These are phyloP conservation scores for Nepenthes alata DNA, from an alignment of 179 eudicot genomes.

Conservation along the genomic window DNA sequence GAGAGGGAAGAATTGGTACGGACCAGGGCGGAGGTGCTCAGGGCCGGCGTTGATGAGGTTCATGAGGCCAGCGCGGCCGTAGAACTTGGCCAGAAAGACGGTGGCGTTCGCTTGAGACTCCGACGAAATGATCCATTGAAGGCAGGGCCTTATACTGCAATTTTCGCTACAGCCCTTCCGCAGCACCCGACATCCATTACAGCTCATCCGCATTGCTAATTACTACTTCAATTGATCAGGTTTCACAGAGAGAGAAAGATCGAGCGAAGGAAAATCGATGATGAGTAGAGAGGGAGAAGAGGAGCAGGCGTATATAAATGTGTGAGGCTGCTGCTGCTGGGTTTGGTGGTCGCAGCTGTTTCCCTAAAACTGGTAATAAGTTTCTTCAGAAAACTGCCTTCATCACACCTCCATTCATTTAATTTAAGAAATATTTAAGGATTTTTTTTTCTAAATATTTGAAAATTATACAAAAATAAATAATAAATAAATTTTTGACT, in stretches of 20 bases:
- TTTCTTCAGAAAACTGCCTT: background rate
- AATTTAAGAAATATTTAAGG: no score
- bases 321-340: background rate
- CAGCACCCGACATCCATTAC: conserved; percentile 72
- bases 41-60: conserved; percentile 71
- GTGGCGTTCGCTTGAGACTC: conserved; percentile 77
- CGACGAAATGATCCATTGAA: conserved; percentile 57
- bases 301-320: conserved; percentile 7
- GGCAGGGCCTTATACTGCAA: conserved; percentile 66
- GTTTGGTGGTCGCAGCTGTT: conserved; percentile 7
- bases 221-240: background rate
- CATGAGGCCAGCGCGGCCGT: conserved; percentile 56
- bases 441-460: no score
- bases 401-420: no score
- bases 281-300: background rate
- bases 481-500: no score
- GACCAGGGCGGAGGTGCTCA: conserved; percentile 72
- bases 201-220: conserved; percentile 67
- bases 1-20: background rate
- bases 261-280: background rate
- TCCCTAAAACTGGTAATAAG: background rate
- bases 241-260: background rate
- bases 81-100: conserved; percentile 71
- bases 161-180: conserved; percentile 67
- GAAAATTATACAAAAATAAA: no score